phyloP scores from a whole-genome alignment of 495 filamentous ascomycete genomes.

The Penicillium nucicola region DNA sequence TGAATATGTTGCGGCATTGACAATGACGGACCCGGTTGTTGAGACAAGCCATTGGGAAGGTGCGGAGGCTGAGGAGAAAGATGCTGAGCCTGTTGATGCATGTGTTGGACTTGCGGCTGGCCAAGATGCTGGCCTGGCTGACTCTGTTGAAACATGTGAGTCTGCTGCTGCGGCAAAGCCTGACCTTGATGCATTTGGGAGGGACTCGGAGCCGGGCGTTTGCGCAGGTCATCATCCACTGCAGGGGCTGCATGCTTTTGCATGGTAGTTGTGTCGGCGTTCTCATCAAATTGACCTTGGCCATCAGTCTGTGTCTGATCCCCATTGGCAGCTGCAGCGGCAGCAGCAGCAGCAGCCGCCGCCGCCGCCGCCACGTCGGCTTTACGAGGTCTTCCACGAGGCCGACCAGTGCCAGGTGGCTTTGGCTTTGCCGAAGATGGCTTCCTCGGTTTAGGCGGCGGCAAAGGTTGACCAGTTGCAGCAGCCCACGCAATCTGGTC shows the following conservation, averaged over 20 bases:
- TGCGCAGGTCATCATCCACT: conserved; percentile 31
- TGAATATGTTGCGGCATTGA: conserved; percentile 22
- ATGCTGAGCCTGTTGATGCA: conserved; percentile 17
- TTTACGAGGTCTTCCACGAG: conserved; percentile 39
- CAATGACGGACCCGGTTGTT: conserved; percentile 16
- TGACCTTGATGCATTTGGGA: conserved; percentile 17
- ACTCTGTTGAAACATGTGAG: conserved; percentile 5
- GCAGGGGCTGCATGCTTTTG: conserved; percentile 24
- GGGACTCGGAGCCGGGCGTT: conserved; percentile 32
- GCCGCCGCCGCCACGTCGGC: conserved; percentile 34
- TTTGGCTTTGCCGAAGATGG: conserved; percentile 23
- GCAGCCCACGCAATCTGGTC: conserved; percentile 29
- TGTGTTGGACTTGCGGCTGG: conserved; percentile 5
- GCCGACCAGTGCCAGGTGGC: conserved; percentile 33
- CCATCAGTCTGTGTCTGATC: conserved; percentile 3
- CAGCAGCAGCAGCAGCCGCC: conserved; percentile 25
- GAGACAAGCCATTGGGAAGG: conserved; percentile 8
- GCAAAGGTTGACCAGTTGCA: conserved; percentile 25
- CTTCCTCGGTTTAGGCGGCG: conserved; percentile 15
- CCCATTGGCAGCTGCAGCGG: conserved; percentile 6
- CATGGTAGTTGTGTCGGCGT: conserved; percentile 18
- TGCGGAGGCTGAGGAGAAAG: conserved; percentile 10
- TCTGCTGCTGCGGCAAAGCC: conserved; percentile 2
- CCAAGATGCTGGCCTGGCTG: conserved; percentile 13
- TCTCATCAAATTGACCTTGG: conserved; percentile 5